phyloP scores from a whole-genome alignment of 2,329 filamentous ascomycete genomes.

The Thielaviopsis punctulata region DNA sequence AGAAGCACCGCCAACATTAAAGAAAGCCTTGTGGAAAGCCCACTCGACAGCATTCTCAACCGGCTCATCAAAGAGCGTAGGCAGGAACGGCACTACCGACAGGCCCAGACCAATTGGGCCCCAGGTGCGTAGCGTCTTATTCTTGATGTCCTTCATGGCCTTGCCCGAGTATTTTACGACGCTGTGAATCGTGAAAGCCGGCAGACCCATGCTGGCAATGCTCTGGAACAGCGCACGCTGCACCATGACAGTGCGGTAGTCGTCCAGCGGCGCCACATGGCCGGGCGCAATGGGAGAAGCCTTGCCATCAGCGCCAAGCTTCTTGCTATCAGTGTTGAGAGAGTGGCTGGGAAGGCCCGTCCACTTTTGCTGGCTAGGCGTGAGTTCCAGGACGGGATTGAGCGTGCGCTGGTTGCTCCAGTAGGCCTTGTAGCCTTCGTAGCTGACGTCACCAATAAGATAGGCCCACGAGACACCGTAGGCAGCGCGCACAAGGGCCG shows the following conservation, averaged over 20 bases:
- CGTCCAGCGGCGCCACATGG: constrained; percentile 55
- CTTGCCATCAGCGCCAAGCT: constrained; percentile 4
- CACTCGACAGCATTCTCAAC: constrained; percentile 86
- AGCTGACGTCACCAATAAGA: constrained; percentile 70
- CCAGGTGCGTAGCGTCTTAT: constrained; percentile 60
- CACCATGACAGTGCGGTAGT: constrained; percentile 80
- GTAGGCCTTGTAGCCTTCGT: constrained; percentile 94
- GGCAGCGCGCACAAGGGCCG: constrained; percentile 59
- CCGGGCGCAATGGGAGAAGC: constrained; percentile 18
- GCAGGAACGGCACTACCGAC: constrained; percentile 64
- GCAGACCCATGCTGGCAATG: constrained; percentile 82
- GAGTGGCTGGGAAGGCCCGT: constrained; percentile 26
- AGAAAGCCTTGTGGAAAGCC: constrained; percentile 70
- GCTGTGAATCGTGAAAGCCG: constrained; percentile 84
- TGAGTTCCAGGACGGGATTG: constrained; percentile 46
- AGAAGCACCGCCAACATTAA: constrained; percentile 45
- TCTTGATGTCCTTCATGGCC: constrained; percentile 73
- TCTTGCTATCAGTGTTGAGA: constrained; percentile 14
- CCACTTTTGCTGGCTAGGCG: constrained; percentile 29
- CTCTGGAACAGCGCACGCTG: constrained; percentile 83
- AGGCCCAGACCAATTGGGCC: constrained; percentile 75
- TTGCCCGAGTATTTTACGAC: constrained; percentile 78
- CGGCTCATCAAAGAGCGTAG: constrained; percentile 74
- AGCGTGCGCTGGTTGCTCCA: constrained; percentile 63
- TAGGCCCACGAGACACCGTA: constrained; percentile 92